These are phyloP conservation scores for Phialemonium atrogriseum DNA, from an alignment of 2,329 filamentous ascomycete genomes.

Conservation along the genomic window DNA sequence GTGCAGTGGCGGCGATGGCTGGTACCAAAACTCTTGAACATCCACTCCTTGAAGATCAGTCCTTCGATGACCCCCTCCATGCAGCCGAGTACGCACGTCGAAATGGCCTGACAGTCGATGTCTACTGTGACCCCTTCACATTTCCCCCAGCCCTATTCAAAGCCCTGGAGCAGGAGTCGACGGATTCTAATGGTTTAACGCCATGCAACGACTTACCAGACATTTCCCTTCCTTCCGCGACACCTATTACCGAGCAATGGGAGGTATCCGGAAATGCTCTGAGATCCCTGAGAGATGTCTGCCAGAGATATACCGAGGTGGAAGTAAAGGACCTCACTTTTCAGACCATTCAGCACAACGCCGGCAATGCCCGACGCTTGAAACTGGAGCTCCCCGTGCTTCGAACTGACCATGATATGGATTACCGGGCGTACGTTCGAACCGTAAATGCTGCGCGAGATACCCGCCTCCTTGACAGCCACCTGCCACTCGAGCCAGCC, in stretches of 20 bases:
- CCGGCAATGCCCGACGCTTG: not conserved
- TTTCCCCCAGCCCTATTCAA: no score
- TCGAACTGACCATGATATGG: conserved; percentile 15
- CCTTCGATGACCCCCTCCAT: no score
- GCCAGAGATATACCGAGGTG: conserved; percentile 3
- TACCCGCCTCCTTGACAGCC: conserved; percentile 10
- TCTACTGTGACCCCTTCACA: no score
- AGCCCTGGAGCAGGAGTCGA: no score
- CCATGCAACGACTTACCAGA: not conserved
- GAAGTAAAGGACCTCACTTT: conserved; percentile 3
- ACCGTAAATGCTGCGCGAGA: conserved; percentile 8
- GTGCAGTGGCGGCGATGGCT: no score
- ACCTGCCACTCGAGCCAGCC: conserved; percentile 16
- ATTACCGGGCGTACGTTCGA: conserved; percentile 11
- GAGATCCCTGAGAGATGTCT: conserved; percentile 3
- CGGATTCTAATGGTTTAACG: not conserved
- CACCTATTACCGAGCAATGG: not conserved
- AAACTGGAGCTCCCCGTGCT: conserved; percentile 17
- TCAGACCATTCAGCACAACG: not conserved
- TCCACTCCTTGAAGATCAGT: no score
- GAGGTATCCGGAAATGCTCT: not conserved
- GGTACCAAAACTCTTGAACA: no score
- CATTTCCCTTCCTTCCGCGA: not conserved
- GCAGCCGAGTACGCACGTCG: no score
- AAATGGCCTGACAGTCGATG: no score